Evolutionary conservation across 1,139 yeast genomes (phyloP), one percentile per base, ranked within the genome.

Genomic region (Schizosaccharomyces versatilis): DNA sequence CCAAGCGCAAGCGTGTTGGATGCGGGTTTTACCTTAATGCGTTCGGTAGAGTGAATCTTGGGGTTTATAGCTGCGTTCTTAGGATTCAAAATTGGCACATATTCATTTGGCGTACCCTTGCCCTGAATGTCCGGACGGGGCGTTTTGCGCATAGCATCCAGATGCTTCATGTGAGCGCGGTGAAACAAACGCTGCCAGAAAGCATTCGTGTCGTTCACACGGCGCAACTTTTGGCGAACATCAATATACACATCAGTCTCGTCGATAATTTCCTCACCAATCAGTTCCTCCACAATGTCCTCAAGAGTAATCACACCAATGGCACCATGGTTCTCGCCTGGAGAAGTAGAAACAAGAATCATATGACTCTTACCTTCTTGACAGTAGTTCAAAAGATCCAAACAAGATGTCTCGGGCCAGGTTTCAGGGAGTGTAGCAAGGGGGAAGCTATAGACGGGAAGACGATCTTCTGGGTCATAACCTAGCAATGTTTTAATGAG

Each of bases 321-420:
- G 0, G 95, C 94, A 32, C 97, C 97, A 40, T 73, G 69, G 3
- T 93, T 80, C 60, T 78, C 86, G 54, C 98, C 98, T 0, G 97
- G 97, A 53, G 73, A 72, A 59, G 79, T 81, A 61, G 93, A 80
- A 10, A 90, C 95, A 48, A 88, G 81, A 62, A 93, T 90, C 98
- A 90, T 90, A 67, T 90, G 98, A 1, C 95, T 81, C 67, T 86
- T 88, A 59, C 98, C 98, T 67, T 88, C 97, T 69, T 90, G 98
- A 73, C 90, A 90, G 68, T 88, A 90, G 67, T 90, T 90, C 63
- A 90, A 74, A 60, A 90, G 88, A 67, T 90, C 88, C 65, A 90
- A 73, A 68, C 97, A 90, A 3, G 96, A 85, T 1, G 97, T 88
- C 55, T 82, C 88, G 41, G 85, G 81, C 1, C 82, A 79, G 0